Percentiles rank a stretch among this genome's conserved stretches.
Conservation (phyloP, 2,329 filamentous ascomycete genomes). For the Rutstroemia sp. region DNA sequence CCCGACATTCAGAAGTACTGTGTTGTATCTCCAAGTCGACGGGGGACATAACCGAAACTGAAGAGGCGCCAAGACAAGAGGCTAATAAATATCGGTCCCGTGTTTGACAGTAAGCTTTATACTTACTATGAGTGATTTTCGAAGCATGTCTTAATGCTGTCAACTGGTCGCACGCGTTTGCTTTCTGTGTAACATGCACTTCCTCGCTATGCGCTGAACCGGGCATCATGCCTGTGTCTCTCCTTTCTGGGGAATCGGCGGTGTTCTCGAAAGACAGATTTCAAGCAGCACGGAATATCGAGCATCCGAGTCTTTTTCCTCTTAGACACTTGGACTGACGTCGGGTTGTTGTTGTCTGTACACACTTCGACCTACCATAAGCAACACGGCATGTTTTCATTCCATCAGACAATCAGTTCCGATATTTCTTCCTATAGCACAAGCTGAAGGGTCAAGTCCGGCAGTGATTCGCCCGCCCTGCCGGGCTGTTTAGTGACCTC, state of each 20-base stretch:
- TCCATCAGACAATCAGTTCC: too few relatives aligned
- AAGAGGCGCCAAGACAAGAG: background rate
- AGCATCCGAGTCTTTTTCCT: too few relatives aligned
- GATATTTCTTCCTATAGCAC: background rate
- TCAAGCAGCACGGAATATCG: too few relatives aligned
- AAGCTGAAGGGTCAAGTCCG: background rate
- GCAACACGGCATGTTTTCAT: too few relatives aligned
- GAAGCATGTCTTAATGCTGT: background rate
- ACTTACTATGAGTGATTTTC: slow-evolving; percentile 3
- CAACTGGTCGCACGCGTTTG: background rate
- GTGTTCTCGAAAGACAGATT: too few relatives aligned
- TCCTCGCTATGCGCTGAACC: background rate
- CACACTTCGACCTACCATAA: background rate
- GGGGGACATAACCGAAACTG: too few relatives aligned
- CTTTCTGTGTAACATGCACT: background rate
- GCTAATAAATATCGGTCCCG: background rate
- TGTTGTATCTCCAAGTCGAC: too few relatives aligned
- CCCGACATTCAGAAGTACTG: too few relatives aligned
- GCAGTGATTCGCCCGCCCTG: background rate
- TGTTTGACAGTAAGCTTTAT: slow-evolving; percentile 2
- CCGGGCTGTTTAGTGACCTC: slow-evolving; percentile 1
- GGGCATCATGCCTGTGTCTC: background rate
- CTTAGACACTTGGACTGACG: too few relatives aligned
- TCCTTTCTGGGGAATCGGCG: background rate
- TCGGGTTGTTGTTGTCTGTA: background rate